Evolutionary conservation across 345 rosid species (phyloP).

Genomic region (Lumnitzera littorea): DNA sequence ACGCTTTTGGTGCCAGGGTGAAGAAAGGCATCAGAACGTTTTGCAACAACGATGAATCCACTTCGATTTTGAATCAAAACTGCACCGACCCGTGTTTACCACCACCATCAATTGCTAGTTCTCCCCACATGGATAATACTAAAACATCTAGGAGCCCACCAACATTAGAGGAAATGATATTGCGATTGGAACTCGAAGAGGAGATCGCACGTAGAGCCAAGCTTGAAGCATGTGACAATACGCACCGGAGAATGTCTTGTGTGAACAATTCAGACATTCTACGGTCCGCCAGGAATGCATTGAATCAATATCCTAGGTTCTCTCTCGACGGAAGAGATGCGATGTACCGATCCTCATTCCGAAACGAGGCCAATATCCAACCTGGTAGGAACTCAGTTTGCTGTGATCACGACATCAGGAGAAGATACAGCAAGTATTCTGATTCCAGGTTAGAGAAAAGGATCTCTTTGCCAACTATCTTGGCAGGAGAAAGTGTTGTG

Average conservation of each 20-base stretch:
- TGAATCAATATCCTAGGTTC: conserved; percentile 90
- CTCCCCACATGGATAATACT: not conserved
- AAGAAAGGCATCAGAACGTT: conserved; percentile 53
- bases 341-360: conserved; percentile 77
- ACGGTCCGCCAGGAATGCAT: conserved; percentile 69
- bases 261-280: conserved; percentile 75
- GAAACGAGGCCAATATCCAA: conserved; percentile 14
- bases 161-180: conserved; percentile 79
- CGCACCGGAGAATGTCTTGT: conserved; percentile 56
- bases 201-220: conserved; percentile 48
- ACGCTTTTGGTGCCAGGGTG: conserved; percentile 55
- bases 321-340: conserved; percentile 91
- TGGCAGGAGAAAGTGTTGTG: conserved; percentile 55
- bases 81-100: not conserved
- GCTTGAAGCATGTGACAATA: conserved; percentile 14
- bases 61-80: conserved; percentile 60
- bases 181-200: conserved; percentile 77
- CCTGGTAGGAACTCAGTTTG: conserved; percentile 32
- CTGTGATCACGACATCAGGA: not conserved
- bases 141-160: conserved; percentile 4
- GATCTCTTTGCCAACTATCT: conserved; percentile 19
- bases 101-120: not conserved
- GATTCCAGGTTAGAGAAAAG: conserved; percentile 2
- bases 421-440: not conserved
- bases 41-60: conserved; percentile 58